Evolutionary conservation across 2,329 filamentous ascomycete genomes (phyloP).

Genomic region (Colletotrichum cordylinicola): DNA sequence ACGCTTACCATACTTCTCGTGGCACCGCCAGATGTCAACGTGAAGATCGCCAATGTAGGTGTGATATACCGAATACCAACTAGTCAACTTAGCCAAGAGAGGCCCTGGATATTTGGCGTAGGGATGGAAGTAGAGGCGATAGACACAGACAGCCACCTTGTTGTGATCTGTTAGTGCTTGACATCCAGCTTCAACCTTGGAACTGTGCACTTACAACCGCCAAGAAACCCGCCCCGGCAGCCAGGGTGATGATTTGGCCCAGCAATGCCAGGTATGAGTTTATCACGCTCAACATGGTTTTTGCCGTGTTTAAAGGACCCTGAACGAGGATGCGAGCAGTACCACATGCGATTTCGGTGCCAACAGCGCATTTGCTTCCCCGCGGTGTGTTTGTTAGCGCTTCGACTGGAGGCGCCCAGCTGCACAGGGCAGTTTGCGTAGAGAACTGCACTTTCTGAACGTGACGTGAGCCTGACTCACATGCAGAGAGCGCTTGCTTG

Average conservation of each 20-base stretch:
- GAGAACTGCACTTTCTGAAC: neutral
- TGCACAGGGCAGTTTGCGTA: neutral
- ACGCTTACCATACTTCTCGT: neutral
- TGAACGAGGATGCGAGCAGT: neutral
- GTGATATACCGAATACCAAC: slow-evolving; percentile 1
- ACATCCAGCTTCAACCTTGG: neutral
- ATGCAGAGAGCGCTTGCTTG: neutral
- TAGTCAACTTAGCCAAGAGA: neutral
- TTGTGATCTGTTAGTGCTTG: neutral
- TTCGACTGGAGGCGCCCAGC: neutral
- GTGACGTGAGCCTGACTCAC: slow-evolving; percentile 14
- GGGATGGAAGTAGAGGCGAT: neutral
- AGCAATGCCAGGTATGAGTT: neutral
- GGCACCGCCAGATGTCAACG: slow-evolving; percentile 6
- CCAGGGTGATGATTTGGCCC: neutral
- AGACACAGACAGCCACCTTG: neutral
- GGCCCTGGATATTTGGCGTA: slow-evolving; percentile 12
- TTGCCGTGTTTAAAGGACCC: neutral
- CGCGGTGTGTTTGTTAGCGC: neutral
- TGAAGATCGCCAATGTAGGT: slow-evolving; percentile 3
- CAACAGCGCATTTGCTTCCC: neutral
- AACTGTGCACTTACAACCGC: neutral
- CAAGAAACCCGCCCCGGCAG: neutral
- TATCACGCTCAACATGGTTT: neutral
- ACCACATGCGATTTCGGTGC: neutral